Conservation (phyloP, 805 yeast species). For the Spathaspora girioi region DNA sequence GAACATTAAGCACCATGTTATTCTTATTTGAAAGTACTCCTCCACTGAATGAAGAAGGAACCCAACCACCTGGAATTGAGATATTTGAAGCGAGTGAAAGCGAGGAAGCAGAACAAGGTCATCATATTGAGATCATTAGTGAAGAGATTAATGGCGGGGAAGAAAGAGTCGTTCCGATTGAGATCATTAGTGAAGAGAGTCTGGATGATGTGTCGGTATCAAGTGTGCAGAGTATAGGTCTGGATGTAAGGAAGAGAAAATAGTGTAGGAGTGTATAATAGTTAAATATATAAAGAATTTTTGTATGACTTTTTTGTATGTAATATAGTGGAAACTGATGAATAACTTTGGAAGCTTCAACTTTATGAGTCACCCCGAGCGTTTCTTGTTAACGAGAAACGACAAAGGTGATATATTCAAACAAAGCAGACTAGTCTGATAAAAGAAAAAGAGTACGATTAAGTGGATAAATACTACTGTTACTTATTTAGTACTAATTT, state of each 20-base stretch:
- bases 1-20: slow-evolving; percentile 15
- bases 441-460: too few species aligned
- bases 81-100: background rate
- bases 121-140: background rate
- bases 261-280: background rate
- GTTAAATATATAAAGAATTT: background rate
- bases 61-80: background rate
- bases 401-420: too few species aligned
- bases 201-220: slow-evolving; percentile 1
- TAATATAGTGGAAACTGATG: too few species aligned
- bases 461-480: too few species aligned
- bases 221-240: background rate
- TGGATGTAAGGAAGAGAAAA: background rate
- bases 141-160: slow-evolving; percentile 1
- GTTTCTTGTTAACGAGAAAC: too few species aligned
- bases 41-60: background rate
- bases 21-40: slow-evolving; percentile 6
- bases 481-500: too few species aligned
- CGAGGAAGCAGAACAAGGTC: background rate
- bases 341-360: background rate
- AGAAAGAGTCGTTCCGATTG: background rate
- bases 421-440: too few species aligned
- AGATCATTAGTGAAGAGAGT: background rate
- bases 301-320: too few species aligned
- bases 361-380: too few species aligned